Conservation (phyloP, 2,329 filamentous ascomycete species). For the Metarhizium album region DNA sequence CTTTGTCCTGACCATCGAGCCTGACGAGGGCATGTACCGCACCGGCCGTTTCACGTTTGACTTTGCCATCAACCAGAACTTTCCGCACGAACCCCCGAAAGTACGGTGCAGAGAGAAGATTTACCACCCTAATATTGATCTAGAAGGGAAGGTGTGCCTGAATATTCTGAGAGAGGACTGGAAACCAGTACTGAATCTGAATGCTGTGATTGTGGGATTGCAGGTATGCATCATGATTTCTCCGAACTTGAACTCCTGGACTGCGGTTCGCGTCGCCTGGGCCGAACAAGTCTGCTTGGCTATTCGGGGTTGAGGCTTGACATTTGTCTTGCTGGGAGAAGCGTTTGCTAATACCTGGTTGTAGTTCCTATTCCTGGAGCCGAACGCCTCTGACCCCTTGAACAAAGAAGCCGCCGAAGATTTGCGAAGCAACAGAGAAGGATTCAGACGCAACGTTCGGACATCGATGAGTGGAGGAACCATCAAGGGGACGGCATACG, state of each 20-base stretch:
- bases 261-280: background rate
- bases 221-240: constrained; percentile 43
- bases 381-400: constrained; percentile 91
- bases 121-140: constrained; percentile 97
- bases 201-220: constrained; percentile 89
- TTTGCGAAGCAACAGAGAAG: constrained; percentile 71
- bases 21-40: constrained; percentile 83
- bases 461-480: constrained; percentile 70
- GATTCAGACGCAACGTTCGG: constrained; percentile 85
- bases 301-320: background rate
- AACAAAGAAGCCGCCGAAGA: constrained; percentile 98
- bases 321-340: background rate
- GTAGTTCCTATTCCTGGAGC: constrained; percentile 93
- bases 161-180: constrained; percentile 97
- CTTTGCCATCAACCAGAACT: constrained; percentile 88
- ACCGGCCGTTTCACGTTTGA: constrained; percentile 78
- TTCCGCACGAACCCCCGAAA: constrained; percentile 94
- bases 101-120: constrained; percentile 97
- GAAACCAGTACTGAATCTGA: constrained; percentile 96
- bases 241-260: background rate
- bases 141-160: constrained; percentile 94
- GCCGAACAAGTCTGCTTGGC: background rate
- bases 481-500: constrained; percentile 64
- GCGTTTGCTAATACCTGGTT: constrained; percentile 11
- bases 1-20: constrained; percentile 71